Percentiles rank a stretch among this genome's conserved stretches.
Conservation (phyloP, 257 asterid species). For the Lantana camara region DNA sequence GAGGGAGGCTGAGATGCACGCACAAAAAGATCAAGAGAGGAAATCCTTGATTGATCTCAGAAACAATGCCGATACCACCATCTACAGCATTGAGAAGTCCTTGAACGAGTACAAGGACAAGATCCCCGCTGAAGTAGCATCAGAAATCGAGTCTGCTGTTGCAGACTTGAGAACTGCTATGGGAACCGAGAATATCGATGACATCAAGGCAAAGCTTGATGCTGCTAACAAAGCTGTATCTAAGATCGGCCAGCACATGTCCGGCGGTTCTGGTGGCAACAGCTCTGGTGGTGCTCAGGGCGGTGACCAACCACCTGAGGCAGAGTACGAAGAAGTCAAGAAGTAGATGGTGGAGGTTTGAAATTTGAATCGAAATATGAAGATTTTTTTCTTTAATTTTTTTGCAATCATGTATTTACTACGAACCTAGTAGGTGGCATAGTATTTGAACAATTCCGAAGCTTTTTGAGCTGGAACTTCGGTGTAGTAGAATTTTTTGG, state of each 20-base stretch:
- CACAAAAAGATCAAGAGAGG: slow-evolving; percentile 71
- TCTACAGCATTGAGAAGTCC: slow-evolving; percentile 64
- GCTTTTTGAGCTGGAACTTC: too few relatives aligned
- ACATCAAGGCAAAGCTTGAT: slow-evolving; percentile 61
- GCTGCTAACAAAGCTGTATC: slow-evolving; percentile 61
- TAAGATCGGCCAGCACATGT: slow-evolving; percentile 70
- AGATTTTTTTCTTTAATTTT: too few relatives aligned
- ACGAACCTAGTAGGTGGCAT: too few relatives aligned
- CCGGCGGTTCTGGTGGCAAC: slow-evolving; percentile 45
- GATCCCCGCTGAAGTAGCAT: slow-evolving; percentile 51
- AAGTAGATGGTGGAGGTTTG: slow-evolving; percentile 39
- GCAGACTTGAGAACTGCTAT: slow-evolving; percentile 52
- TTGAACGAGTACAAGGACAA: slow-evolving; percentile 62
- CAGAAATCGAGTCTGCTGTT: slow-evolving; percentile 58
- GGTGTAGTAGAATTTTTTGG: too few relatives aligned
- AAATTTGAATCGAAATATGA: too few relatives aligned
- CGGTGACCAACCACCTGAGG: slow-evolving; percentile 64
- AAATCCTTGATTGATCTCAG: slow-evolving; percentile 60
- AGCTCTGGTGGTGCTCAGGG: slow-evolving; percentile 44
- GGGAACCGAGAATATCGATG: slow-evolving; percentile 46
- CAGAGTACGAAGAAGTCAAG: slow-evolving; percentile 72
- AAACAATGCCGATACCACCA: slow-evolving; percentile 62
- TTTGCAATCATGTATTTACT: too few relatives aligned
- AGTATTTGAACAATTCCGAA: too few relatives aligned
- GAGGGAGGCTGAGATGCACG: slow-evolving; percentile 66